Conservation (phyloP, 2,329 filamentous ascomycete species). For the Colletotrichum sansevieriae region DNA sequence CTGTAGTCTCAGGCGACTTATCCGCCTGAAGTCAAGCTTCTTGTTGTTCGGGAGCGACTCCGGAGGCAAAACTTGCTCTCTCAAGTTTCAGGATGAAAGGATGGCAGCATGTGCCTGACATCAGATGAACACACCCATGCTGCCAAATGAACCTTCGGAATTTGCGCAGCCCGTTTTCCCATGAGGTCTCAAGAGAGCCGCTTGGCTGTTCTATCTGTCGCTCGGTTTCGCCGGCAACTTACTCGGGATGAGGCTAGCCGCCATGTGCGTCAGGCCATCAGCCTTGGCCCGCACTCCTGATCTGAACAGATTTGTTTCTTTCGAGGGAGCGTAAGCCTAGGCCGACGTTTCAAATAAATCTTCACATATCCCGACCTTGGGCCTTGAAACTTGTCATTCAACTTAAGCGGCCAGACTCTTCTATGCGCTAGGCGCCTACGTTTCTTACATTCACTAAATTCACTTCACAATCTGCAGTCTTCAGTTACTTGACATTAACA, state of each 20-base stretch:
- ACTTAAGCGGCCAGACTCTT: not conserved
- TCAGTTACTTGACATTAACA: not conserved
- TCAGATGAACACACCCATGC: conserved; percentile 33
- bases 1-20: not conserved
- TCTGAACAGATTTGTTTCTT: too few species aligned
- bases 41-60: not conserved
- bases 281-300: not conserved
- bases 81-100: conserved; percentile 9
- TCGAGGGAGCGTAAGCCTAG: too few species aligned
- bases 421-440: conserved; percentile 22
- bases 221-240: conserved; percentile 8
- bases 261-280: not conserved
- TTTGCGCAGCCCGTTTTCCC: conserved; percentile 1
- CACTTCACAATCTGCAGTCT: not conserved
- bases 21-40: conserved; percentile 12
- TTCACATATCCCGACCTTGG: not conserved
- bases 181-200: not conserved
- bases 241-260: not conserved
- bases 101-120: conserved; percentile 31
- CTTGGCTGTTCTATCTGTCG: not conserved
- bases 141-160: not conserved
- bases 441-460: conserved; percentile 1
- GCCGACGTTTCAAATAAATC: conserved; percentile 28
- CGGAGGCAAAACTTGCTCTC: not conserved
- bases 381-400: not conserved